A percentile compares a stretch with the other conserved stretches of the same genome.
phyloP scores from a whole-genome alignment of 805 yeast genomes.

The Tetrapisispora iriomotensis region DNA sequence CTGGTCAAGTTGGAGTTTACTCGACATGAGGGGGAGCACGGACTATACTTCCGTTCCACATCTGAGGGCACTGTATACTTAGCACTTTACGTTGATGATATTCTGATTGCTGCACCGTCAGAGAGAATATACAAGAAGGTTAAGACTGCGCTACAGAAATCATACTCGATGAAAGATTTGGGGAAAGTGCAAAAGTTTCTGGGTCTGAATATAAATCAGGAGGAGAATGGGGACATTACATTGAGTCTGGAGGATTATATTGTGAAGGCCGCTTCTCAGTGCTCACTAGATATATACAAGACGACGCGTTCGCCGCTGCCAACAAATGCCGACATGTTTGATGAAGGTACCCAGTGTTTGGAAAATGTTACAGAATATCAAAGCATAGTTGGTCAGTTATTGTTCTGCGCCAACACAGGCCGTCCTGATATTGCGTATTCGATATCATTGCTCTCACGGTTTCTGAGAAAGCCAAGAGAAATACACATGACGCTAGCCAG shows the following conservation, averaged over 20 bases:
- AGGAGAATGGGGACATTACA: not conserved
- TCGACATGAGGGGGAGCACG: too few species aligned
- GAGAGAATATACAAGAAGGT: not conserved
- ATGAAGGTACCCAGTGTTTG: not conserved
- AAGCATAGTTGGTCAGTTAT: conserved; percentile 4
- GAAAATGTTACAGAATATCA: conserved; percentile 1
- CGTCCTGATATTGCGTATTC: conserved; percentile 9
- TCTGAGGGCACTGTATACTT: too few species aligned
- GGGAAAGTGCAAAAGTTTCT: conserved; percentile 5
- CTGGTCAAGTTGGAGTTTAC: too few species aligned
- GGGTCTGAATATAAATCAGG: conserved; percentile 5
- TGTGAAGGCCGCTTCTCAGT: not conserved
- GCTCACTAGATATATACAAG: not conserved
- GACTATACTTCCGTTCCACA: too few species aligned
- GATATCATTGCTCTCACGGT: conserved; percentile 4
- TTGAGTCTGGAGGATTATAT: conserved; percentile 4
- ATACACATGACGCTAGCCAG: conserved; percentile 4
- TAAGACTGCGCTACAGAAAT: not conserved
- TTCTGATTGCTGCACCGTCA: conserved; percentile 4
- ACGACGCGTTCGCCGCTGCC: not conserved
- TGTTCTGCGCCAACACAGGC: conserved; percentile 7
- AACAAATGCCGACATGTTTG: not conserved
- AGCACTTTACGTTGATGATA: conserved; percentile 7
- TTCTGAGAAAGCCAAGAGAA: conserved; percentile 4
- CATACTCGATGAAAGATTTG: conserved; percentile 5